These are phyloP conservation scores for Glycine tomentella DNA, from an alignment of 306 rosid genomes.

Conservation along the genomic window DNA sequence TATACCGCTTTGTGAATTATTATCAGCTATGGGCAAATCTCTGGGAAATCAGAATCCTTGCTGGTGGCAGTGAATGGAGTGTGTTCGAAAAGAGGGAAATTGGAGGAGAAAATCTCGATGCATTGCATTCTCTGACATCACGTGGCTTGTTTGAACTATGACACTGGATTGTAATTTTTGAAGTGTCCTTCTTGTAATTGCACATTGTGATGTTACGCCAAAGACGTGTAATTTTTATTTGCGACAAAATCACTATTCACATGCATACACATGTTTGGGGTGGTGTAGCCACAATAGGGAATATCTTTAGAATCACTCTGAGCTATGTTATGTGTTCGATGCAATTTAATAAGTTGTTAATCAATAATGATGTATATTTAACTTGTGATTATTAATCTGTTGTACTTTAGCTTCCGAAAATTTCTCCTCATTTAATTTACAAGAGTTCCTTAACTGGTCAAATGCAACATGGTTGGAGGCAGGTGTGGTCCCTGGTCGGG, in stretches of 20 bases:
- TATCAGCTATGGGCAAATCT: background rate
- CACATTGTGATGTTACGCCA: slow-evolving; percentile 26
- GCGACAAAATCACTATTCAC: slow-evolving; percentile 35
- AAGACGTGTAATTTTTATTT: slow-evolving; percentile 31
- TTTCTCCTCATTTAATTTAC: background rate
- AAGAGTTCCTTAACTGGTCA: slow-evolving; percentile 33
- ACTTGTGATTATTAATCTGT: background rate
- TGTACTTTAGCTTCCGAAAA: slow-evolving; percentile 18
- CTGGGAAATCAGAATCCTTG: background rate
- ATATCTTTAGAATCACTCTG: slow-evolving; percentile 26
- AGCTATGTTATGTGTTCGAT: background rate
- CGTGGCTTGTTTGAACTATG: slow-evolving; percentile 40
- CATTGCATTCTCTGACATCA: slow-evolving; percentile 43
- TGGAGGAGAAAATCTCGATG: slow-evolving; percentile 34
- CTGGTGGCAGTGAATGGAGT: slow-evolving; percentile 28
- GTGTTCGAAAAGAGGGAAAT: slow-evolving; percentile 28
- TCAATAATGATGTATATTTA: background rate
- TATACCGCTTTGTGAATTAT: slow-evolving; percentile 4
- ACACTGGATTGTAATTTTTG: slow-evolving; percentile 36
- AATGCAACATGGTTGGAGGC: slow-evolving; percentile 38
- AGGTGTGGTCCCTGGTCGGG: slow-evolving; percentile 43
- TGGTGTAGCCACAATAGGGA: slow-evolving; percentile 8
- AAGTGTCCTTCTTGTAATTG: slow-evolving; percentile 21
- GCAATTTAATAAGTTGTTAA: slow-evolving; percentile 29
- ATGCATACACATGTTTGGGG: slow-evolving; percentile 53